A percentile compares a stretch with the other conserved stretches of the same genome.
These are phyloP conservation scores for Dacryopinax spathularia DNA, from an alignment of 768 basidiomycete genomes.

Conservation along the genomic window DNA sequence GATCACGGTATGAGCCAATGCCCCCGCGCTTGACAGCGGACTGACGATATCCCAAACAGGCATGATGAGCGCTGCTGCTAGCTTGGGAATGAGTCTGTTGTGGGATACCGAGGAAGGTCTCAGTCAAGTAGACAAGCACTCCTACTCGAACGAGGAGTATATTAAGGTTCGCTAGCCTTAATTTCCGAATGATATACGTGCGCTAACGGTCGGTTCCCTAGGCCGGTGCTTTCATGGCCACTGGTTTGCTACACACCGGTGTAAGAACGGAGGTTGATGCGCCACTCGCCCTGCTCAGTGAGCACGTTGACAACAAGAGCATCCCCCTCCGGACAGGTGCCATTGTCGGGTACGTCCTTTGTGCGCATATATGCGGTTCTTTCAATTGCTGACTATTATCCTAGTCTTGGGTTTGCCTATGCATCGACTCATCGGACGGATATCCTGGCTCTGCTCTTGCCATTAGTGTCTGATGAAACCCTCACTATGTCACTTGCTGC, in stretches of 20 bases:
- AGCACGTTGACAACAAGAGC: constrained; percentile 79
- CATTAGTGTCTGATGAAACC: constrained; percentile 65
- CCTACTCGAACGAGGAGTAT: constrained; percentile 87
- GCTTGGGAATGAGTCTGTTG: constrained; percentile 77
- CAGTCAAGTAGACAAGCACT: constrained; percentile 91
- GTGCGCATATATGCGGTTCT: too few species aligned
- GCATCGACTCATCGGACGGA: constrained; percentile 88
- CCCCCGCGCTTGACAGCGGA: neutral
- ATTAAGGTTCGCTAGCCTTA: constrained; percentile 61
- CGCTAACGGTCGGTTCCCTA: constrained; percentile 15
- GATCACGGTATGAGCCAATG: constrained; percentile 59
- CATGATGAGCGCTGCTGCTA: constrained; percentile 94
- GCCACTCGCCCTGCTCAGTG: constrained; percentile 76
- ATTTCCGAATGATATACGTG: neutral
- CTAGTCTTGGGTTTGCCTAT: constrained; percentile 78
- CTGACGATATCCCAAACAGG: constrained; percentile 30
- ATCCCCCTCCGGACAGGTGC: constrained; percentile 71
- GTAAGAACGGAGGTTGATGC: constrained; percentile 89
- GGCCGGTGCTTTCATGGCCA: constrained; percentile 90
- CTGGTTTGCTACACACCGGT: constrained; percentile 77
- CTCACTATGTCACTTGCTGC: constrained; percentile 80
- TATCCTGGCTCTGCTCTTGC: constrained; percentile 59
- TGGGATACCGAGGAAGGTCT: constrained; percentile 96
- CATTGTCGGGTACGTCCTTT: constrained; percentile 45
- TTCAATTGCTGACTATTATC: neutral